Conservation (phyloP, 768 basidiomycete species). For the Lactarius trivialis region DNA sequence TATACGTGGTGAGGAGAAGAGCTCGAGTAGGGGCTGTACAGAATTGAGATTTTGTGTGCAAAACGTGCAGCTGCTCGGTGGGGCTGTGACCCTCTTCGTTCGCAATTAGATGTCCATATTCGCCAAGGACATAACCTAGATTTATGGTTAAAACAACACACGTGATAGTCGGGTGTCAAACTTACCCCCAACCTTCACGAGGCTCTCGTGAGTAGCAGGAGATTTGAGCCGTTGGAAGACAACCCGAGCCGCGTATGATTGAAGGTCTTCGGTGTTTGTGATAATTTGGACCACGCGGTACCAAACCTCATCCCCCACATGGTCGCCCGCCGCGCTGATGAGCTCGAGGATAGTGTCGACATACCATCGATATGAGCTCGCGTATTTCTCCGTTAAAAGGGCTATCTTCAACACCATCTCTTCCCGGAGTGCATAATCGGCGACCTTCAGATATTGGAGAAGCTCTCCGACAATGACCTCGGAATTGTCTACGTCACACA, state of each 20-base stretch:
- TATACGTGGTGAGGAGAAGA: conserved; percentile 90
- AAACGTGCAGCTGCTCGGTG: conserved; percentile 84
- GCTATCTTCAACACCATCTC: conserved; percentile 99
- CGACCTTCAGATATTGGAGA: conserved; percentile 87
- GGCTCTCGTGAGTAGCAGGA: conserved; percentile 82
- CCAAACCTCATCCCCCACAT: conserved; percentile 99
- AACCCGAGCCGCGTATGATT: conserved; percentile 91
- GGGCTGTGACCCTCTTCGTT: conserved; percentile 93
- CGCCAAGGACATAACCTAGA: conserved; percentile 89
- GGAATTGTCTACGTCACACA: conserved; percentile 98
- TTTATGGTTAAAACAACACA: not conserved
- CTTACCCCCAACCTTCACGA: conserved; percentile 93
- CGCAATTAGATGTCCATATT: conserved; percentile 96
- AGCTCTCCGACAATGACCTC: conserved; percentile 95
- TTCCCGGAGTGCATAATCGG: conserved; percentile 93
- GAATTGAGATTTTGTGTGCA: conserved; percentile 94
- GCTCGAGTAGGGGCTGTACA: conserved; percentile 89
- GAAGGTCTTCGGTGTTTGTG: conserved; percentile 96
- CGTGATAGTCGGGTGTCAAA: not conserved
- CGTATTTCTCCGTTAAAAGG: conserved; percentile 97
- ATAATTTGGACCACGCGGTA: conserved; percentile 98
- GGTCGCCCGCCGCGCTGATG: conserved; percentile 94
- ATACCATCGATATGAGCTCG: conserved; percentile 97
- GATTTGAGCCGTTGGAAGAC: conserved; percentile 84
- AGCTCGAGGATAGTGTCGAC: conserved; percentile 96